These are phyloP conservation scores for Sphaerulina vaccinii DNA, from an alignment of 2,329 filamentous ascomycete species.

Conservation along the genomic window DNA sequence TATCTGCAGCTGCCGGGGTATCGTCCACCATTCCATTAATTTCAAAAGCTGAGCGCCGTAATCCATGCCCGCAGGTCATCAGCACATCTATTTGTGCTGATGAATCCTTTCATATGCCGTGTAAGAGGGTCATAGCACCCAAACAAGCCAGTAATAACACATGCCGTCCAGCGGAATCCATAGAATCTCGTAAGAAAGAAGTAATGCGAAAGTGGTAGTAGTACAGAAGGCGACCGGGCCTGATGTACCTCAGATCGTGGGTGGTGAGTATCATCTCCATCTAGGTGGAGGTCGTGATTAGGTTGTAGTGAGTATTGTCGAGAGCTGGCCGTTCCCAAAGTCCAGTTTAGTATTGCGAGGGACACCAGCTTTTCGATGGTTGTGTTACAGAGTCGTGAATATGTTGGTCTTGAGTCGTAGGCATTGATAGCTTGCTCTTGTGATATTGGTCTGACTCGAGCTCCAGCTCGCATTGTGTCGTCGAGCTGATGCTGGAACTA, in stretches of 20 bases:
- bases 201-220: slow-evolving; percentile 1
- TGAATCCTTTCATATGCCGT: slow-evolving; percentile 5
- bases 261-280: background rate
- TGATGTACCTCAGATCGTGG: background rate
- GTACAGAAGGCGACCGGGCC: background rate
- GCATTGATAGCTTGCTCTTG: background rate
- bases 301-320: background rate
- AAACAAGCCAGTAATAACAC: slow-evolving; percentile 15
- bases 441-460: background rate
- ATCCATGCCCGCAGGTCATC: slow-evolving; percentile 15
- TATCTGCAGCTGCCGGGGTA: slow-evolving; percentile 24
- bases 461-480: background rate
- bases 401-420: background rate
- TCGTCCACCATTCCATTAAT: slow-evolving; percentile 18
- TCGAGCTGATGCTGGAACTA: background rate
- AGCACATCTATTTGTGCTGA: slow-evolving; percentile 17
- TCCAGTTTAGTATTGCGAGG: background rate
- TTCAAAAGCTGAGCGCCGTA: slow-evolving; percentile 14
- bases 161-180: slow-evolving; percentile 24
- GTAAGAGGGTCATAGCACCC: slow-evolving; percentile 5
- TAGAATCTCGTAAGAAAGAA: slow-evolving; percentile 2
- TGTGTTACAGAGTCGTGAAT: background rate
- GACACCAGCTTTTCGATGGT: background rate
- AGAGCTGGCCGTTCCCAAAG: background rate
- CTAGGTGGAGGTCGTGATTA: background rate